Percentiles rank a stretch among this genome's conserved stretches.
Conservation (phyloP, 352 stramenopile genomes). For the Globisporangium recalcitrans region DNA sequence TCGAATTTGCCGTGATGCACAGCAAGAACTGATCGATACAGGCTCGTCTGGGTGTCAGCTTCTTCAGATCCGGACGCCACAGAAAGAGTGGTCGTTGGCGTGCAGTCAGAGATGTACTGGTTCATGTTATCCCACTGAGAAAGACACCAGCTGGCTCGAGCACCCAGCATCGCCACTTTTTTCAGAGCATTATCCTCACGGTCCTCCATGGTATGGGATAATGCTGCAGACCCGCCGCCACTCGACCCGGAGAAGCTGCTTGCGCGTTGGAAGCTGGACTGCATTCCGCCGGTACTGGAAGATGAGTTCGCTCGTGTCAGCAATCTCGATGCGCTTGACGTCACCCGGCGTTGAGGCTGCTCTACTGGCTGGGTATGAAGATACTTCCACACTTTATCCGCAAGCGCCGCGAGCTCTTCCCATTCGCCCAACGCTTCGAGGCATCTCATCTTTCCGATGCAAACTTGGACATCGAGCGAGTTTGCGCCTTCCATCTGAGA, state of each 20-base stretch:
- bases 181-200: constrained; percentile 43
- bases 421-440: constrained; percentile 95
- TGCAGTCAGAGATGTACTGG: constrained; percentile 63
- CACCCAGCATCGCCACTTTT: constrained; percentile 74
- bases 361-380: constrained; percentile 24
- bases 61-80: constrained; percentile 15
- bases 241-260: constrained; percentile 35
- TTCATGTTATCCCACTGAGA: constrained; percentile 80
- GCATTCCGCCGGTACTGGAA: constrained; percentile 10
- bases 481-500: neutral
- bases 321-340: constrained; percentile 6
- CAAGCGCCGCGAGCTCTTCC: constrained; percentile 90
- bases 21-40: constrained; percentile 90
- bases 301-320: constrained; percentile 10
- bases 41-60: constrained; percentile 33
- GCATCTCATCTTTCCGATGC: constrained; percentile 96
- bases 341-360: constrained; percentile 4
- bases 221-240: neutral
- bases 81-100: constrained; percentile 10
- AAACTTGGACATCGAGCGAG: constrained; percentile 86
- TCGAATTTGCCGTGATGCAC: constrained; percentile 93
- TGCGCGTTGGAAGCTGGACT: constrained; percentile 19
- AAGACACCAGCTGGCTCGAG: constrained; percentile 81
- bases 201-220: constrained; percentile 27
- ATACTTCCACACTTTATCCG: constrained; percentile 50